Conservation (phyloP, 306 rosid species). For the Trifolium subterraneum region DNA sequence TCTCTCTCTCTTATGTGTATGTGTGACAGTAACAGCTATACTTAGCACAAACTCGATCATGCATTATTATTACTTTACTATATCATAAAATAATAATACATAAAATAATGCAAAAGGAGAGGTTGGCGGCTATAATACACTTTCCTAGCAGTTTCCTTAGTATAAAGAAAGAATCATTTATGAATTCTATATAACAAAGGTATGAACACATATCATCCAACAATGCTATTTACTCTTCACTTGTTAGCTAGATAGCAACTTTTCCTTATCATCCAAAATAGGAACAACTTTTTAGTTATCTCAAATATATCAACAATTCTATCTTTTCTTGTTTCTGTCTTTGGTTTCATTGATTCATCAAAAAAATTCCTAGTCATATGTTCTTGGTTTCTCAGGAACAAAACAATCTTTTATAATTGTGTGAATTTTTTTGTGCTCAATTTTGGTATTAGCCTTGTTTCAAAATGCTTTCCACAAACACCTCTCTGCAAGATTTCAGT, state of each 20-base stretch:
- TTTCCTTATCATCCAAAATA: constrained; percentile 1
- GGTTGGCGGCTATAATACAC: constrained; percentile 42
- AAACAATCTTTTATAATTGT: constrained; percentile 7
- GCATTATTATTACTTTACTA: neutral
- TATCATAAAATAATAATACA: neutral
- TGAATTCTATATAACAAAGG: constrained; percentile 10
- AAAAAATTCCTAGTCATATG: neutral
- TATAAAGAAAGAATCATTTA: neutral
- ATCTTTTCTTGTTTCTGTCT: constrained; percentile 13
- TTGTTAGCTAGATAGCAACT: neutral
- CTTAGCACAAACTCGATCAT: neutral
- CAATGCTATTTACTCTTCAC: constrained; percentile 24
- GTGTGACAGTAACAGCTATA: constrained; percentile 28
- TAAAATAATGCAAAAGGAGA: neutral
- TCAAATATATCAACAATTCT: neutral
- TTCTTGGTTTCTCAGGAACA: constrained; percentile 9
- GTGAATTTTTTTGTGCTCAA: neutral
- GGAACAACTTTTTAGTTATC: neutral
- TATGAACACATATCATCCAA: constrained; percentile 2
- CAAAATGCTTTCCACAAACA: constrained; percentile 47
- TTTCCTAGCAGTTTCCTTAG: constrained; percentile 46
- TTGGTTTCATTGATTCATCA: neutral
- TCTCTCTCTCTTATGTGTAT: neutral
- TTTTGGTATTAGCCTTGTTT: neutral
- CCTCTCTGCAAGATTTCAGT: constrained; percentile 46